These are phyloP conservation scores for Botryotinia globosa DNA, from an alignment of 2,329 filamentous ascomycete species.

Conservation along the genomic window DNA sequence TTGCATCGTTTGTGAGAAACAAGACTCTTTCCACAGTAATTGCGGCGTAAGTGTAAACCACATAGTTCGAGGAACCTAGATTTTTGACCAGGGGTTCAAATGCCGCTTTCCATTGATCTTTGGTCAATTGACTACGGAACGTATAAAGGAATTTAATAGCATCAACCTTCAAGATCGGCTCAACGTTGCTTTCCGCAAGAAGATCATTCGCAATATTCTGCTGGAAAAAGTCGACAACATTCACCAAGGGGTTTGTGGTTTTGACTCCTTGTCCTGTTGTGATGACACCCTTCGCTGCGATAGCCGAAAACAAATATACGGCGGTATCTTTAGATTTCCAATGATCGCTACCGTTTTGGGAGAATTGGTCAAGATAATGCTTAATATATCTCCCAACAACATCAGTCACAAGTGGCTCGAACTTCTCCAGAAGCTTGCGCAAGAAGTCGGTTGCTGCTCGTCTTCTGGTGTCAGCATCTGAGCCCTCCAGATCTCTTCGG, in stretches of 20 bases:
- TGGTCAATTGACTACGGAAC: conserved; percentile 91
- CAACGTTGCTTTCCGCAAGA: conserved; percentile 62
- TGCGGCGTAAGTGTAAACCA: conserved; percentile 95
- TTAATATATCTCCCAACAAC: conserved; percentile 87
- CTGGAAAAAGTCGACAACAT: conserved; percentile 94
- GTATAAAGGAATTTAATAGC: conserved; percentile 98
- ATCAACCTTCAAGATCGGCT: conserved; percentile 92
- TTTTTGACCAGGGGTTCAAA: conserved; percentile 90
- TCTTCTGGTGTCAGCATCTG: conserved; percentile 88
- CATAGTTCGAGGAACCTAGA: conserved; percentile 84
- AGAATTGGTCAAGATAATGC: conserved; percentile 74
- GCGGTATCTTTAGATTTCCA: conserved; percentile 99
- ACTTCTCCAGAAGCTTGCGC: conserved; percentile 82
- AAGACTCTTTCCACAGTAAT: conserved; percentile 94
- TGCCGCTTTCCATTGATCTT: conserved; percentile 86
- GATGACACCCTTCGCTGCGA: conserved; percentile 85
- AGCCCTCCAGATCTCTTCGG: conserved; percentile 88
- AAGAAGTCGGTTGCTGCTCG: conserved; percentile 94
- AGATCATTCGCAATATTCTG: conserved; percentile 89
- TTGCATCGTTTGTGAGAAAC: conserved; percentile 73
- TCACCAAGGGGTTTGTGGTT: conserved; percentile 80
- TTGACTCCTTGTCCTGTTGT: conserved; percentile 88
- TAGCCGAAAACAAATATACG: conserved; percentile 92
- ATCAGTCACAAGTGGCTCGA: conserved; percentile 77
- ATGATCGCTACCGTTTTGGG: conserved; percentile 64